Evolutionary conservation across 805 yeast species (phyloP), one percentile per base, ranked within the genome.

Genomic region (Saturnispora besseyi): DNA sequence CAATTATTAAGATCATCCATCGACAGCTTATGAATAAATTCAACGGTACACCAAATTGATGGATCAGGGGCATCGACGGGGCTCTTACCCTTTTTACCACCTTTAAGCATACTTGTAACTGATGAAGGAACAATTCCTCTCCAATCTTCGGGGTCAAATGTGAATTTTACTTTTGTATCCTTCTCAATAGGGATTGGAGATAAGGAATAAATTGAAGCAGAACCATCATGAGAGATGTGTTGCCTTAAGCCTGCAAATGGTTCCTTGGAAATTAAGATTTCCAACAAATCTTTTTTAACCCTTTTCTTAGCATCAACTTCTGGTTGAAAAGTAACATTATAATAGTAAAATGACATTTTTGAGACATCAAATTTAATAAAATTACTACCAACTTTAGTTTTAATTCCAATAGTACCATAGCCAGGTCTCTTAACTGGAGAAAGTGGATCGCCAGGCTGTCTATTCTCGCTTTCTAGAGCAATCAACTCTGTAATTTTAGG

Each of bases 331-430:
- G 58, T 58, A 28, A 60, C 60, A 45, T 51, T 48, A 31, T 60
- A 60, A 13, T 53, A 48, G 48, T 54, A 57, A 18, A 59, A 59
- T 2, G 53, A 41, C 22, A 60, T 21, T 30, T 50, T 49, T 1
- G 49, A 34, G 13, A 59, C 51, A 26, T 59, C 53, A 34, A 49
- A 57, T 26, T 51, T 52, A 8, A 59, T 48, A 37, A 45, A 52
- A 26, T 59, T 59, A 8, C 62, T 57, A 21, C 62, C 62, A 46
- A 59, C 57, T 18, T 56, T 54, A 13, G 56, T 52, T 21, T 51
- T 50, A 10, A 53, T 55, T 41, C 64, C 64, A 15, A 54, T 22
- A 6, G 51, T 45, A 48, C 65, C 63, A 45, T 55, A 60, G 9
- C 54, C 55, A 9, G 63, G 62, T 56, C 64, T 59, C 24, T 45